A percentile compares a stretch with the other conserved stretches of the same genome.
Conservation (phyloP, 345 rosid genomes). For the Alliaria petiolata region DNA sequence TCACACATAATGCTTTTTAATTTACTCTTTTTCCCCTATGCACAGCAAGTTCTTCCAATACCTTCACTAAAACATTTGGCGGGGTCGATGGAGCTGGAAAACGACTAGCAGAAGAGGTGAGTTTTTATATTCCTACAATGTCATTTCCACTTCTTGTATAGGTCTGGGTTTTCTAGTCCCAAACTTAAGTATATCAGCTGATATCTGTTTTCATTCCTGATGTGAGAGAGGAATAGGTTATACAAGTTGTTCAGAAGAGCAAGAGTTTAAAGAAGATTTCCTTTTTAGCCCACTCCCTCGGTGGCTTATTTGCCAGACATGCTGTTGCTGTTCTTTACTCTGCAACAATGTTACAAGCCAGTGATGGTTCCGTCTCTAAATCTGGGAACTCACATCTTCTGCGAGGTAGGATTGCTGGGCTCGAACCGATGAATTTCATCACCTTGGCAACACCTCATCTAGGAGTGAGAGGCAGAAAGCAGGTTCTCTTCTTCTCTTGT, state of each 20-base stretch:
- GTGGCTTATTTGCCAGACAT: slow-evolving; percentile 94
- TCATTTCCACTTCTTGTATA: neutral
- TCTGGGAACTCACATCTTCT: slow-evolving; percentile 32
- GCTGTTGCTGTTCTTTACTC: slow-evolving; percentile 74
- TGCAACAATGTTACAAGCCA: slow-evolving; percentile 29
- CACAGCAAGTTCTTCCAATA: slow-evolving; percentile 89
- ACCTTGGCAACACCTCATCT: slow-evolving; percentile 99
- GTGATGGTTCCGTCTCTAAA: slow-evolving; percentile 29
- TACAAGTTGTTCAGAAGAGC: slow-evolving; percentile 65
- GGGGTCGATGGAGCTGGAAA: slow-evolving; percentile 96
- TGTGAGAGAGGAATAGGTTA: slow-evolving; percentile 46
- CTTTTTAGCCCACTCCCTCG: slow-evolving; percentile 95
- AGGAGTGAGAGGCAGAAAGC: slow-evolving; percentile 95
- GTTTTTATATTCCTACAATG: slow-evolving; percentile 21
- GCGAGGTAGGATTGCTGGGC: slow-evolving; percentile 74
- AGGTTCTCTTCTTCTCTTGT: slow-evolving; percentile 43
- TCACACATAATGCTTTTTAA: neutral
- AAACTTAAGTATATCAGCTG: neutral
- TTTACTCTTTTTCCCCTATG: neutral
- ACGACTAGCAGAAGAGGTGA: slow-evolving; percentile 91
- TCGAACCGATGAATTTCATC: slow-evolving; percentile 88
- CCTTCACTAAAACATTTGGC: slow-evolving; percentile 72
- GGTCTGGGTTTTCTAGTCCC: neutral
- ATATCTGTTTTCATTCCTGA: neutral
- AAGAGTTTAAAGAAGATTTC: slow-evolving; percentile 77